A percentile compares a stretch with the other conserved stretches of the same genome.
Conservation (phyloP, 2,329 filamentous ascomycete species). For the Beauveria sp. region DNA sequence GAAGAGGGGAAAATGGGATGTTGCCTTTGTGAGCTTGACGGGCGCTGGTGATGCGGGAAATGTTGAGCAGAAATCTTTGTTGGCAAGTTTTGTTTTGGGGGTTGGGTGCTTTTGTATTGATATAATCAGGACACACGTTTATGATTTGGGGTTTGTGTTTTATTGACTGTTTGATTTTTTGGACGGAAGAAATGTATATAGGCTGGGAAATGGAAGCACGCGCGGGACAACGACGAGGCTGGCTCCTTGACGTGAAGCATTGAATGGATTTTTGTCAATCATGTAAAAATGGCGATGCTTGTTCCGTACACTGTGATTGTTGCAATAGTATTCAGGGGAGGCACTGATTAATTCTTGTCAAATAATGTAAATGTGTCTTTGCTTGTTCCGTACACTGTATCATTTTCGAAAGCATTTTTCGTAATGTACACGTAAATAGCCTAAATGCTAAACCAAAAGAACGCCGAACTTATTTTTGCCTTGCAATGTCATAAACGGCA, state of each 20-base stretch:
- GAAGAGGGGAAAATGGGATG: background rate
- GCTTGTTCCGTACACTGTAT: too few species aligned
- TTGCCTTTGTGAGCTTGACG: background rate
- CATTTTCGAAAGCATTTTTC: too few species aligned
- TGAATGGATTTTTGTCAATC: background rate
- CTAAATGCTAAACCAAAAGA: background rate
- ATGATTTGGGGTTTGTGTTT: background rate
- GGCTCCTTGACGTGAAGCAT: constrained; percentile 4
- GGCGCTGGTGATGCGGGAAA: background rate
- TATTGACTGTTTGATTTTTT: background rate
- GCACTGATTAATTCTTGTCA: too few species aligned
- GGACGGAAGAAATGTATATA: background rate
- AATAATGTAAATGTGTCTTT: too few species aligned
- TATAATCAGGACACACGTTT: background rate
- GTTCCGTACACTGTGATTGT: background rate
- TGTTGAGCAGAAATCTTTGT: background rate
- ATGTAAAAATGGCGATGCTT: background rate
- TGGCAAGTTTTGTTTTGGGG: background rate
- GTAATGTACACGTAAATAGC: background rate
- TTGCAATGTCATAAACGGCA: constrained; percentile 21
- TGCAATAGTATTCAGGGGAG: background rate
- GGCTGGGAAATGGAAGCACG: background rate
- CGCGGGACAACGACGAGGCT: background rate
- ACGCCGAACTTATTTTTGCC: background rate
- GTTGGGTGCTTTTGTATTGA: too few species aligned